A percentile compares a stretch with the other conserved stretches of the same genome.
These are phyloP conservation scores for Akanthomyces uredinophilus DNA, from an alignment of 2,329 filamentous ascomycete species.

Conservation along the genomic window DNA sequence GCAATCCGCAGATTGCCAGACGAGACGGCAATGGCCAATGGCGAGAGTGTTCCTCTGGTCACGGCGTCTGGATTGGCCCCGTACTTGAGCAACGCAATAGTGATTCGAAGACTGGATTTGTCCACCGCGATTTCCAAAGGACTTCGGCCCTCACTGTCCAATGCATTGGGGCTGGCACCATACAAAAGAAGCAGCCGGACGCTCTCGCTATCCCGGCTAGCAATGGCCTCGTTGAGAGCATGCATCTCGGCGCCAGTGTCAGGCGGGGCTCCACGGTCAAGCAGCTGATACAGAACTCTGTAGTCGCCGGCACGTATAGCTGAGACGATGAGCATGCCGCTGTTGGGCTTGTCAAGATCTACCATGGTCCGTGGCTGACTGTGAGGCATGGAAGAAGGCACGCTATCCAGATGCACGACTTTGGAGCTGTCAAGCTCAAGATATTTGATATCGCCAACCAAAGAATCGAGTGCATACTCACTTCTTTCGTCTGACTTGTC, in stretches of 20 bases:
- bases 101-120: slow-evolving; percentile 50
- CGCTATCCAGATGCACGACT: neutral
- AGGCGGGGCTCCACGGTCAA: slow-evolving; percentile 52
- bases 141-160: slow-evolving; percentile 43
- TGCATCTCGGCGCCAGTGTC: slow-evolving; percentile 42
- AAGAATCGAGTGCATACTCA: neutral
- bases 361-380: slow-evolving; percentile 1
- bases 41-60: slow-evolving; percentile 46
- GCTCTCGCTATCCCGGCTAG: slow-evolving; percentile 46
- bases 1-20: slow-evolving; percentile 52
- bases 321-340: neutral
- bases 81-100: slow-evolving; percentile 58
- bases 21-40: slow-evolving; percentile 46
- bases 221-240: slow-evolving; percentile 48
- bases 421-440: neutral
- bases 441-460: neutral
- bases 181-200: slow-evolving; percentile 52
- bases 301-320: neutral
- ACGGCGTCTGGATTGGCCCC: slow-evolving; percentile 54
- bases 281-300: slow-evolving; percentile 35
- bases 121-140: slow-evolving; percentile 49
- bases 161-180: slow-evolving; percentile 50
- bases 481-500: neutral
- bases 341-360: neutral
- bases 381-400: slow-evolving; percentile 2